Base-by-base conservation (phyloP, 352 stramenopile species). In the Aphanomyces astaci region DNA sequence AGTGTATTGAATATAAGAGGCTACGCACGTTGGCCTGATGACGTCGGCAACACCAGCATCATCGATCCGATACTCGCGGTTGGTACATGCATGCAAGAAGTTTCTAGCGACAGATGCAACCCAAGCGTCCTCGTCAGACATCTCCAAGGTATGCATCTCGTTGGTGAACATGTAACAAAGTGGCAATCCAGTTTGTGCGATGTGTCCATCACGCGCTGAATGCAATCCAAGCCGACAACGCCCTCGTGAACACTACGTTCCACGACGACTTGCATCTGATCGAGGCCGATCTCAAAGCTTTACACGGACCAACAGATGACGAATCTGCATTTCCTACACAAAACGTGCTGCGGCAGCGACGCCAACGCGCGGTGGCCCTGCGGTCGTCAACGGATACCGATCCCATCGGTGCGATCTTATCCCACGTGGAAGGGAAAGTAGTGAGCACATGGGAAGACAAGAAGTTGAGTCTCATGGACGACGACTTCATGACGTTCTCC, bases 391-490 rank as follows among this genome's bases (percentile, higher is more conserved):
- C 31, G 11, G 56, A 7, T 32, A 24, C 27, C 49, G 33, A 40
- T 25, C 43, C 49, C 30, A 31, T 68, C 15, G 62, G 36, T 45
- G 25, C 48, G 5, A 68, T 68, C 25, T 30, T 68, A 4, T 68
- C 62, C 11, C 62, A 68, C 5, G n/a, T 68, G 24, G 62, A 68
- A 59, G 43, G 24, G 7, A 51, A 68, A 22, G 43, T 36, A 4
- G 3, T 32, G 24, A 68, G 51, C 33, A 45, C 39, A 19, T 68
- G 62, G 62, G 62, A 68, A 31, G 48, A 60, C 22, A 51, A 68
- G 51, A 57, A 57, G 13, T 25, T 25, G 2, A 68, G 46, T 52
- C 43, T 68, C 33, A 68, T 68, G 62, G 62, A 68, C 46, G 62
- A 68, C 51, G 39, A 59, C 25, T 59, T 30, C 25, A 53, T 48